Percentiles rank a stretch among this genome's conserved stretches.
These are phyloP conservation scores for Phytophthora tentaculata DNA, from an alignment of 352 stramenopile genomes.

Conservation along the genomic window DNA sequence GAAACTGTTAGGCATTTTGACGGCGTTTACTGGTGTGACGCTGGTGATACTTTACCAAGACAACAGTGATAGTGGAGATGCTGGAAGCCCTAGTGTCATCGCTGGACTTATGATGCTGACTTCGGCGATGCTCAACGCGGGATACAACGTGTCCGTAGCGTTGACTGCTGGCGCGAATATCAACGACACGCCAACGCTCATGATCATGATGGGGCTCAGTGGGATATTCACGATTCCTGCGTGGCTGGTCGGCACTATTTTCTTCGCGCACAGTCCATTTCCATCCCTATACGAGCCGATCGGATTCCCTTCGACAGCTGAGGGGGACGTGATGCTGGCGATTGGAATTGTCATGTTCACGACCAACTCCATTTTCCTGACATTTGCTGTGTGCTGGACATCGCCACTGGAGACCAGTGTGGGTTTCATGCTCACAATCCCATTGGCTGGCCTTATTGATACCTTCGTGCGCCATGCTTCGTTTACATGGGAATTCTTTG, in stretches of 20 bases:
- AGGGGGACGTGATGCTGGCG: constrained; percentile 41
- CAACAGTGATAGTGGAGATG: constrained; percentile 15
- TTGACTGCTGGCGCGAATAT: constrained; percentile 10
- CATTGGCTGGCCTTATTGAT: constrained; percentile 51
- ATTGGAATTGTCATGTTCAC: constrained; percentile 41
- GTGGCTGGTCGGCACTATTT: background rate
- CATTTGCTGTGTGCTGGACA: constrained; percentile 31
- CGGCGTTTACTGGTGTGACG: constrained; percentile 33
- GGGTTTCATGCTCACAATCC: constrained; percentile 66
- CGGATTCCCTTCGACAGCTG: background rate
- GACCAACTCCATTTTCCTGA: constrained; percentile 50
- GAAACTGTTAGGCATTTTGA: constrained; percentile 48
- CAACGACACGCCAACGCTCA: constrained; percentile 30
- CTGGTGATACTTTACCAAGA: constrained; percentile 53
- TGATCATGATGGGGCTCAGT: background rate
- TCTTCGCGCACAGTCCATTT: background rate
- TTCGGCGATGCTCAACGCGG: constrained; percentile 25
- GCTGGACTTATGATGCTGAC: constrained; percentile 51
- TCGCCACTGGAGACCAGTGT: constrained; percentile 49
- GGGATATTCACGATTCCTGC: background rate
- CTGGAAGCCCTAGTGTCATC: constrained; percentile 40
- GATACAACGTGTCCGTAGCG: background rate
- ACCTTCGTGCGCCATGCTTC: constrained; percentile 44
- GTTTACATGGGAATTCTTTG: constrained; percentile 47
- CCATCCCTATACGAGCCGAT: background rate